phyloP scores from a whole-genome alignment of 768 basidiomycete species.

The Xerocomus brunneocitrinus region DNA sequence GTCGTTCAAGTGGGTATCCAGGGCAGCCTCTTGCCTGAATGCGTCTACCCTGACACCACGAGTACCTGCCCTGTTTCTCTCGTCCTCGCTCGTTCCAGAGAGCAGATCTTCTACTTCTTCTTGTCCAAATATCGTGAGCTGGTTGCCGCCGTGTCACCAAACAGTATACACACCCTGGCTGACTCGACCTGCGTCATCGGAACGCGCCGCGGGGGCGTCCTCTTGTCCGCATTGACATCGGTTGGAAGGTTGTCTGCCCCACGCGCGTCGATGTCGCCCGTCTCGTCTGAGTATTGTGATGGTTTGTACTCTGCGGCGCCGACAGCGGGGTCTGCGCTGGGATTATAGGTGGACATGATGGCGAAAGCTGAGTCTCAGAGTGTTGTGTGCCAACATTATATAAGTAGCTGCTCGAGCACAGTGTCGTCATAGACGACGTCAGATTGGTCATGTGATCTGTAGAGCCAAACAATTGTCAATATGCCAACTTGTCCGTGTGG shows the following conservation, averaged over 20 bases:
- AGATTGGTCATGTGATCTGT: neutral
- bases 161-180: neutral
- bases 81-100: conserved; percentile 6
- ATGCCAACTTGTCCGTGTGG: too few relatives aligned
- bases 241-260: neutral
- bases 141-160: neutral
- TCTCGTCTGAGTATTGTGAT: neutral
- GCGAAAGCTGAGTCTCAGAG: neutral
- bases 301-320: neutral
- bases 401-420: neutral
- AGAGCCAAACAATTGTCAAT: neutral
- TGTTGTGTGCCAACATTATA: neutral
- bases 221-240: neutral
- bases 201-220: neutral
- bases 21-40: conserved; percentile 21
- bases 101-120: conserved; percentile 21
- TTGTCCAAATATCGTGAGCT: neutral
- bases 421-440: neutral
- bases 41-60: neutral
- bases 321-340: neutral
- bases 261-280: neutral
- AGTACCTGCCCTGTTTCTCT: conserved; percentile 9
- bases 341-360: conserved; percentile 1
- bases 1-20: conserved; percentile 9
- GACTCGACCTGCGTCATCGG: neutral